Conservation (phyloP, 371 early-diverging fungal species). For the Mortierella sp. region DNA sequence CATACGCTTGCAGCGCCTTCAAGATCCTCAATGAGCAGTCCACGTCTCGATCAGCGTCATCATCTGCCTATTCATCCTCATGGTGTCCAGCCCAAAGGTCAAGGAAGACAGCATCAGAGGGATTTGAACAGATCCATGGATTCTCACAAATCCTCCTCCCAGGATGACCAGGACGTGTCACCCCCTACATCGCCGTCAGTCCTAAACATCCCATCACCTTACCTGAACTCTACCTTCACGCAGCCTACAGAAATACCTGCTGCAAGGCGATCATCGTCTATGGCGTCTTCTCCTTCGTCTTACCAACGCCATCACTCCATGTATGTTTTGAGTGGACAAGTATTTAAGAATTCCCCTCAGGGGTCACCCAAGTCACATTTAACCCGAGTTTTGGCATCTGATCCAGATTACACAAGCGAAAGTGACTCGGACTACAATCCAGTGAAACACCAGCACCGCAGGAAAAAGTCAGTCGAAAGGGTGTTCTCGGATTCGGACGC, state of each 20-base stretch:
- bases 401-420: conserved; percentile 43
- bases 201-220: conserved; percentile 34
- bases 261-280: conserved; percentile 33
- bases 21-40: conserved; percentile 22
- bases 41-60: conserved; percentile 21
- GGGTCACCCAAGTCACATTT: conserved; percentile 48
- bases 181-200: conserved; percentile 39
- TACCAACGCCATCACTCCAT: conserved; percentile 52
- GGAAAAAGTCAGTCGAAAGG: conserved; percentile 36
- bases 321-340: conserved; percentile 50
- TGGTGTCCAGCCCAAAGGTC: conserved; percentile 16
- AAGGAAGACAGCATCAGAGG: conserved; percentile 28
- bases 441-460: neutral
- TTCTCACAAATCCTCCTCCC: conserved; percentile 37
- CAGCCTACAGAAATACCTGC: conserved; percentile 39
- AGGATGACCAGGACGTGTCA: conserved; percentile 43
- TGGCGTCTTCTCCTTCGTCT: conserved; percentile 52
- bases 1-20: conserved; percentile 33
- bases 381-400: conserved; percentile 38
- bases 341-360: conserved; percentile 50
- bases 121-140: conserved; percentile 36
- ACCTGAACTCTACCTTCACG: conserved; percentile 14
- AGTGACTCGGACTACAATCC: conserved; percentile 49
- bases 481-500: conserved; percentile 44
- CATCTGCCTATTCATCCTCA: conserved; percentile 17